Conservation (phyloP, 768 basidiomycete genomes). For the Erythrobasidium yunnanense region DNA sequence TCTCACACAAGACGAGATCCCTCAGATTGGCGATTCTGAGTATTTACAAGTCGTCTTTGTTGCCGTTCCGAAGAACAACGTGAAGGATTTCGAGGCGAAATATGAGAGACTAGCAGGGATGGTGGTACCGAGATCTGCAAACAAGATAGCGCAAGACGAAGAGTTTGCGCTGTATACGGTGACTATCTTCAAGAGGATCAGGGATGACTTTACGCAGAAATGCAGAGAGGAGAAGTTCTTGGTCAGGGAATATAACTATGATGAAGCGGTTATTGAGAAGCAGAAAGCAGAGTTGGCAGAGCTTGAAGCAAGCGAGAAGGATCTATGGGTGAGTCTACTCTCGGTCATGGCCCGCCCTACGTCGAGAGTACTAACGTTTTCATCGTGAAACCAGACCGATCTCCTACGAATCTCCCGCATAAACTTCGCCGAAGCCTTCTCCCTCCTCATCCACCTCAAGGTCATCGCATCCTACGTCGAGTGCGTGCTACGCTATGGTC, state of each 20-base stretch:
- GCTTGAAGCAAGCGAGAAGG: conserved; percentile 80
- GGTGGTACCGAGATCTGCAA: conserved; percentile 89
- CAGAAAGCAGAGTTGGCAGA: conserved; percentile 68
- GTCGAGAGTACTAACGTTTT: too few species aligned
- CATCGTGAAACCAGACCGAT: conserved; percentile 87
- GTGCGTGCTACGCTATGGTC: conserved; percentile 85
- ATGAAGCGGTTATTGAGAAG: conserved; percentile 66
- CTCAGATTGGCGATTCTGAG: conserved; percentile 64
- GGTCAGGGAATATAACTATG: conserved; percentile 83
- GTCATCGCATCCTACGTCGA: conserved; percentile 83
- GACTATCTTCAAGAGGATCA: conserved; percentile 77
- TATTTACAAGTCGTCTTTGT: conserved; percentile 86
- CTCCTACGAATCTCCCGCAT: conserved; percentile 78
- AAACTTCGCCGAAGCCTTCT: conserved; percentile 94
- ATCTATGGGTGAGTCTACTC: conserved; percentile 69
- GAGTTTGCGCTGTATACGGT: conserved; percentile 77
- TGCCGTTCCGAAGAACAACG: conserved; percentile 77
- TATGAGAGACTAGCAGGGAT: conserved; percentile 79
- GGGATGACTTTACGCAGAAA: conserved; percentile 85
- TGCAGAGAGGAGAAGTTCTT: conserved; percentile 96
- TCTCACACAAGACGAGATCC: conserved; percentile 67
- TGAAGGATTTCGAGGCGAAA: conserved; percentile 77
- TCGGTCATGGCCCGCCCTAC: background rate
- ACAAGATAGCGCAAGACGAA: conserved; percentile 67
- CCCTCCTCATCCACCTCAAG: conserved; percentile 86